Conservation (phyloP, 306 rosid species). For the Mimosa pudica region DNA sequence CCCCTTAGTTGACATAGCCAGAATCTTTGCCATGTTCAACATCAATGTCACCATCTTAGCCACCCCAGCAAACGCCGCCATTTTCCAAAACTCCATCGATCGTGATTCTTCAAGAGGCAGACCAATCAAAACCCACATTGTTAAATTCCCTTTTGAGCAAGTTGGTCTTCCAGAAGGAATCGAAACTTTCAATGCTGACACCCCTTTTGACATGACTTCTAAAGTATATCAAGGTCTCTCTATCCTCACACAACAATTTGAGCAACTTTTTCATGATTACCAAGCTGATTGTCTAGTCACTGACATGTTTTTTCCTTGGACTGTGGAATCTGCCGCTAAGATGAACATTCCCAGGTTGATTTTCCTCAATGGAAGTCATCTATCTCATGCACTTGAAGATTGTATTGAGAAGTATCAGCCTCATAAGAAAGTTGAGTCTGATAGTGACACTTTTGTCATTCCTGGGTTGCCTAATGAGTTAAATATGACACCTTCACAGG, state of each 20-base stretch:
- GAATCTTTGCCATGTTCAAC: constrained; percentile 42
- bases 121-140: constrained; percentile 34
- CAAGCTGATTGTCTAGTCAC: constrained; percentile 46
- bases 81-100: constrained; percentile 45
- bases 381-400: constrained; percentile 34
- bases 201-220: constrained; percentile 7
- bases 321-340: constrained; percentile 30
- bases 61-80: constrained; percentile 40
- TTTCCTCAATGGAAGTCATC: constrained; percentile 33
- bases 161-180: constrained; percentile 40
- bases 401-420: constrained; percentile 23
- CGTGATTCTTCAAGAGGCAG: constrained; percentile 36
- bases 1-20: constrained; percentile 47
- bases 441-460: constrained; percentile 22
- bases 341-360: constrained; percentile 42
- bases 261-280: constrained; percentile 18
- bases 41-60: constrained; percentile 42
- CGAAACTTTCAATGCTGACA: constrained; percentile 35
- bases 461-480: constrained; percentile 40
- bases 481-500: constrained; percentile 44
- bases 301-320: constrained; percentile 49
- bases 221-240: constrained; percentile 28
- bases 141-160: constrained; percentile 35
- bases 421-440: constrained; percentile 24
- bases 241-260: constrained; percentile 35